These are phyloP conservation scores for Fraxinus latifolia DNA, from an alignment of 305 asterid species.

Conservation along the genomic window DNA sequence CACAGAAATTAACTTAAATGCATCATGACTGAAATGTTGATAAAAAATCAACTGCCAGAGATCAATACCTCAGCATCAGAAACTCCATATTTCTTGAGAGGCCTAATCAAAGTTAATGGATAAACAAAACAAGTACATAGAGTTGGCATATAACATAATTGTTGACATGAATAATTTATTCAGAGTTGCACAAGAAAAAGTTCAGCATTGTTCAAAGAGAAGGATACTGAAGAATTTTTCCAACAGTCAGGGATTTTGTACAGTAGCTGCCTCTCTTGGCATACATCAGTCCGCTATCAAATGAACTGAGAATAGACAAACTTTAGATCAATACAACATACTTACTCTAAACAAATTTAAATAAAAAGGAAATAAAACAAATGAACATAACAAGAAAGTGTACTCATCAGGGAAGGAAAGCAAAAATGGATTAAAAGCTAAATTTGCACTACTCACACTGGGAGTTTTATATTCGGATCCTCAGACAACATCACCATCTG, in stretches of 20 bases:
- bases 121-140: slow-evolving; percentile 27
- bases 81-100: slow-evolving; percentile 66
- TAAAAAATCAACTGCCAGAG: slow-evolving; percentile 2
- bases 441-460: slow-evolving; percentile 54
- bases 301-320: slow-evolving; percentile 48
- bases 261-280: slow-evolving; percentile 58
- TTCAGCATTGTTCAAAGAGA: neutral
- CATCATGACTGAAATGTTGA: slow-evolving; percentile 16
- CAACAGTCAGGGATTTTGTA: slow-evolving; percentile 53
- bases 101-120: slow-evolving; percentile 59
- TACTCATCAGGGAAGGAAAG: neutral
- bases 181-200: neutral
- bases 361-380: slow-evolving; percentile 1
- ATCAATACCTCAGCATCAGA: slow-evolving; percentile 70
- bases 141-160: slow-evolving; percentile 15
- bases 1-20: slow-evolving; percentile 17
- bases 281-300: slow-evolving; percentile 70
- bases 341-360: neutral
- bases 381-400: neutral
- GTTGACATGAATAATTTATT: neutral
- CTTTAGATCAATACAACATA: slow-evolving; percentile 9
- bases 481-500: slow-evolving; percentile 73
- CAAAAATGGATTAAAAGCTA: slow-evolving; percentile 12
- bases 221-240: slow-evolving; percentile 79
- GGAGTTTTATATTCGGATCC: slow-evolving; percentile 78